Percentiles rank a stretch among this genome's conserved stretches.
These are phyloP conservation scores for Domatiomyces catenatus DNA, from an alignment of 2,329 filamentous ascomycete species.

Conservation along the genomic window DNA sequence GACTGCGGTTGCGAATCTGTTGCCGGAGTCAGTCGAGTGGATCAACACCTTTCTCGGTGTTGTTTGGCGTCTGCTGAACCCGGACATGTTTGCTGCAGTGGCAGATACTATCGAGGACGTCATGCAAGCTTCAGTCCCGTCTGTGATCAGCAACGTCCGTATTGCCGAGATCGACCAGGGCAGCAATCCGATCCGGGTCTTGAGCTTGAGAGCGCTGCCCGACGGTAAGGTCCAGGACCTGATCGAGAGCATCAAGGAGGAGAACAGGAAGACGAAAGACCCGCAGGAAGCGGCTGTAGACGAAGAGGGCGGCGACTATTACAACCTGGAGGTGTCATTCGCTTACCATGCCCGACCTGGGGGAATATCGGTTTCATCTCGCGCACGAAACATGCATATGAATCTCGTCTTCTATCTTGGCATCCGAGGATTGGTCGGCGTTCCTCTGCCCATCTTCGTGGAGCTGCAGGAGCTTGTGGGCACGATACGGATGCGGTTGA, in stretches of 20 bases:
- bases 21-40: slow-evolving; percentile 91
- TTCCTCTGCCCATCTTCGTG: slow-evolving; percentile 75
- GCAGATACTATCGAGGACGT: slow-evolving; percentile 92
- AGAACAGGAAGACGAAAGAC: slow-evolving; percentile 69
- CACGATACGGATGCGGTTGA: slow-evolving; percentile 66
- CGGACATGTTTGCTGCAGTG: slow-evolving; percentile 81
- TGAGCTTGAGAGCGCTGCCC: slow-evolving; percentile 73
- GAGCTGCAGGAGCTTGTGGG: slow-evolving; percentile 84
- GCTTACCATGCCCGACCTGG: slow-evolving; percentile 79
- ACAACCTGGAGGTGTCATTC: slow-evolving; percentile 80
- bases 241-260: slow-evolving; percentile 62
- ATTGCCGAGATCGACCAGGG: slow-evolving; percentile 93
- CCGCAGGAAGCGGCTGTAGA: slow-evolving; percentile 75
- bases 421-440: slow-evolving; percentile 72
- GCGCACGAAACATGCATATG: slow-evolving; percentile 94
- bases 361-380: slow-evolving; percentile 54
- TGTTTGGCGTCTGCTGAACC: slow-evolving; percentile 83
- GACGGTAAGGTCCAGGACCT: slow-evolving; percentile 68
- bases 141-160: slow-evolving; percentile 82
- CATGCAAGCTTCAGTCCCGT: slow-evolving; percentile 89
- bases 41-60: slow-evolving; percentile 78
- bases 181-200: slow-evolving; percentile 71
- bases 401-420: slow-evolving; percentile 88
- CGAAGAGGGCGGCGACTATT: slow-evolving; percentile 80
- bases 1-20: slow-evolving; percentile 70